Base-by-base conservation (phyloP, 768 basidiomycete genomes). In the Cystobasidiopsis lactophilus region DNA sequence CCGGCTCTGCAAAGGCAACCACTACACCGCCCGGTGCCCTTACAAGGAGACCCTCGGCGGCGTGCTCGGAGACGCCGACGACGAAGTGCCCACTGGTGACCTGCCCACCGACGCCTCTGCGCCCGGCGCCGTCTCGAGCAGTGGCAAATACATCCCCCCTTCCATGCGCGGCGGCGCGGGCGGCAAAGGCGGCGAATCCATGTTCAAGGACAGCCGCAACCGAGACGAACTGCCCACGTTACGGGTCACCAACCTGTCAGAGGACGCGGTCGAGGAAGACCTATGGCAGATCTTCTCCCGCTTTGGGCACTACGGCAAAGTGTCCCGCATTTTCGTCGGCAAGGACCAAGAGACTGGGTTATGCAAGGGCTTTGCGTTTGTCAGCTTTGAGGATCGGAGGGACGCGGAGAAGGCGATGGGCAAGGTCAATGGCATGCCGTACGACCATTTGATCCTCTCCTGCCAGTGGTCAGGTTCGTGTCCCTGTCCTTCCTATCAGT, bases 1-100 rank as follows among this genome's bases (percentile, higher is more conserved):
- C 74, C 75, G 93, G 58, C 70, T 93, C 52, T 96, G 93, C 71
- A 85, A 91, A 65, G 93, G 91, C 50, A 82, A 82, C 58, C 93
- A 96, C 70, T 96, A 89, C 68, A 98, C 93, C 14, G 82, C 88
- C 57, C 88, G 89, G 67, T 96, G 93, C 74, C 93, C 93, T 5
- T 89, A 88, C 75, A 93, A 88, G 69, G 88, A 95, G 62, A 81
- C 82, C 9, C 75, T 98, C 14, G 79, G 78, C 10, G 81, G 77
- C 3, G 71, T 86, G 45, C 56, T 64, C 19, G 72, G 71, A 13
- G 68, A 51, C 70, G 78, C 78, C 74, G 61, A 33, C 10, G 37
- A 26, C 35, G 18, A 26, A 21, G 41, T 23, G 30, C 26, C 23
- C 27, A 37, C 18, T 24, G 11, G 18, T 45, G 5, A 11, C n/a